Evolutionary conservation across 2,329 filamentous ascomycete species (phyloP).

Genomic region (Thielaviopsis cerberus): DNA sequence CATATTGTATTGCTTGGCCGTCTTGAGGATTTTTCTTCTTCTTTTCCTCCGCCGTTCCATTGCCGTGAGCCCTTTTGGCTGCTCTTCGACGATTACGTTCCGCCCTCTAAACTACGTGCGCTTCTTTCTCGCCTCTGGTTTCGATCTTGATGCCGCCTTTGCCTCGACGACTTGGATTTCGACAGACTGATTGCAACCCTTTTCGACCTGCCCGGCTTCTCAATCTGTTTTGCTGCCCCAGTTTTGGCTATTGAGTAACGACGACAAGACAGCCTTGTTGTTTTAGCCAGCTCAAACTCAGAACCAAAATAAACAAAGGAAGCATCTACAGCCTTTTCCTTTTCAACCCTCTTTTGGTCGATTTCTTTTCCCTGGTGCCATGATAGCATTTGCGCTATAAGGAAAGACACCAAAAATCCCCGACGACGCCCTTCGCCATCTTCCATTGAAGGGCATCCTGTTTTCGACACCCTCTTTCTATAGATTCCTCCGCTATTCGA

Average conservation of each 20-base stretch:
- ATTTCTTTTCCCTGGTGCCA: neutral
- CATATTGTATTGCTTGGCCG: neutral
- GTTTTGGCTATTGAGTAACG: neutral
- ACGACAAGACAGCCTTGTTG: neutral
- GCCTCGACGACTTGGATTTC: neutral
- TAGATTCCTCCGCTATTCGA: neutral
- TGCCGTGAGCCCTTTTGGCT: neutral
- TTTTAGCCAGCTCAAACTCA: neutral
- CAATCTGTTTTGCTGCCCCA: neutral
- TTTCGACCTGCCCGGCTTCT: neutral
- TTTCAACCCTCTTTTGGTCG: neutral
- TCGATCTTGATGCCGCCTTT: neutral
- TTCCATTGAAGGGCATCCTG: neutral
- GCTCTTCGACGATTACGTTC: neutral
- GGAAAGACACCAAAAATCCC: conserved; percentile 7
- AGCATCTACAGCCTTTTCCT: neutral
- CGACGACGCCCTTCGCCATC: conserved; percentile 1
- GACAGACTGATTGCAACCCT: neutral
- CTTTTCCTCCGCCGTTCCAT: neutral
- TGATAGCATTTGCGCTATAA: conserved; percentile 3
- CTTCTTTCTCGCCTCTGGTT: neutral
- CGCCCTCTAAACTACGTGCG: neutral
- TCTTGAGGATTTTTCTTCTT: neutral
- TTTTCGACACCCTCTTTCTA: neutral
- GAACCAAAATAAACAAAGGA: neutral